Evolutionary conservation across 257 asterid genomes (phyloP).

Genomic region (Solanum peruvianum): DNA sequence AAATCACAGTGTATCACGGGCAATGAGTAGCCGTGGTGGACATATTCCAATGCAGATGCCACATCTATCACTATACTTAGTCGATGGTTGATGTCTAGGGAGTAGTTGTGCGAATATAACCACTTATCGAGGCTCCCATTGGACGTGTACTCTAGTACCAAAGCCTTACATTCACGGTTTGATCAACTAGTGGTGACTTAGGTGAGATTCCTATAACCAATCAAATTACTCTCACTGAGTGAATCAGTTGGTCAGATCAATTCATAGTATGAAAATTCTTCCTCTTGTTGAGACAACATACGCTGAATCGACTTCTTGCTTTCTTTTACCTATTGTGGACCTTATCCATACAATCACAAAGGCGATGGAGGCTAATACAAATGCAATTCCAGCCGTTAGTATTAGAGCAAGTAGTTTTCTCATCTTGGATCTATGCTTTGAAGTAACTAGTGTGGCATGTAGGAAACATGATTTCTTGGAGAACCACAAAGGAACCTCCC

Average conservation of each 20-base stretch:
- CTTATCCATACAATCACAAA: neutral
- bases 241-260: neutral
- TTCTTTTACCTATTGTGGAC: neutral
- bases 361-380: neutral
- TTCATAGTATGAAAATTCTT: too few species aligned
- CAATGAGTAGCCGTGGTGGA: neutral
- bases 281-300: neutral
- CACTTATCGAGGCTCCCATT: neutral
- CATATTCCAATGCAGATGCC: neutral
- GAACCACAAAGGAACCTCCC: neutral
- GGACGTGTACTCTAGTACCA: neutral
- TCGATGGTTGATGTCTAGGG: neutral
- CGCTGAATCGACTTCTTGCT: neutral
- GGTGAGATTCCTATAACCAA: neutral
- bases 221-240: neutral
- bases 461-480: neutral
- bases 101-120: neutral
- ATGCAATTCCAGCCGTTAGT: neutral
- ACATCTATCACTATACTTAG: neutral
- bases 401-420: neutral
- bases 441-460: neutral
- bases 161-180: neutral
- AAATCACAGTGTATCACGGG: neutral
- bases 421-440: neutral
- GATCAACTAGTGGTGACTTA: too few species aligned